Conservation (phyloP, 2,329 filamentous ascomycete genomes). For the Cucurbitaria berberidis region DNA sequence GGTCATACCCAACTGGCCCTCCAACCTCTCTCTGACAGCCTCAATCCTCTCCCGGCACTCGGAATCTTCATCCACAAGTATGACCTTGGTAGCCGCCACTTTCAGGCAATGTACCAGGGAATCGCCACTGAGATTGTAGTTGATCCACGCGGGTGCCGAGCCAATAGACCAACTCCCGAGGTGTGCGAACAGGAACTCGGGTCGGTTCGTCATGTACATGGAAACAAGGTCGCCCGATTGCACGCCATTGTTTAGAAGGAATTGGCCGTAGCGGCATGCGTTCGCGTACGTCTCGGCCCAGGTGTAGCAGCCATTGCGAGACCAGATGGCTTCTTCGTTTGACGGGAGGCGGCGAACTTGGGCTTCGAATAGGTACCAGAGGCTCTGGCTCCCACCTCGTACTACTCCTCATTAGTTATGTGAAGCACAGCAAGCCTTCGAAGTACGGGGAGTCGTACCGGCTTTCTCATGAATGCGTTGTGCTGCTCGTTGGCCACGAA, state of each 20-base stretch:
- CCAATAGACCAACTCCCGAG: slow-evolving; percentile 70
- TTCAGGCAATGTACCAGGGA: slow-evolving; percentile 70
- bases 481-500: slow-evolving; percentile 54
- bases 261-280: slow-evolving; percentile 49
- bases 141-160: slow-evolving; percentile 72
- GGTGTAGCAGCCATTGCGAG: slow-evolving; percentile 59
- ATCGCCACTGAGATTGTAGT: slow-evolving; percentile 69
- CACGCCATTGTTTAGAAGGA: slow-evolving; percentile 56
- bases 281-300: slow-evolving; percentile 49
- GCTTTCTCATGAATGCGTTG: slow-evolving; percentile 57
- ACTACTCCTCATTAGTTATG: slow-evolving; percentile 1
- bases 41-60: slow-evolving; percentile 64
- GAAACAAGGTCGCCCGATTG: slow-evolving; percentile 66
- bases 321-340: slow-evolving; percentile 70
- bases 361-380: slow-evolving; percentile 71
- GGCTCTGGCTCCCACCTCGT: slow-evolving; percentile 59
- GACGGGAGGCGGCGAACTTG: slow-evolving; percentile 57
- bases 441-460: slow-evolving; percentile 43
- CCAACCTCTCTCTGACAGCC: slow-evolving; percentile 55
- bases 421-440: not conserved
- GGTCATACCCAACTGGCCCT: slow-evolving; percentile 64
- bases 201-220: slow-evolving; percentile 71
- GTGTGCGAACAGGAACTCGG: slow-evolving; percentile 71
- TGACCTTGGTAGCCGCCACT: slow-evolving; percentile 59
- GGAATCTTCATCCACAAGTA: slow-evolving; percentile 55